A percentile compares a stretch with the other conserved stretches of the same genome.
phyloP scores from a whole-genome alignment of 2,329 filamentous ascomycete species.

The Clarireedia sp. region DNA sequence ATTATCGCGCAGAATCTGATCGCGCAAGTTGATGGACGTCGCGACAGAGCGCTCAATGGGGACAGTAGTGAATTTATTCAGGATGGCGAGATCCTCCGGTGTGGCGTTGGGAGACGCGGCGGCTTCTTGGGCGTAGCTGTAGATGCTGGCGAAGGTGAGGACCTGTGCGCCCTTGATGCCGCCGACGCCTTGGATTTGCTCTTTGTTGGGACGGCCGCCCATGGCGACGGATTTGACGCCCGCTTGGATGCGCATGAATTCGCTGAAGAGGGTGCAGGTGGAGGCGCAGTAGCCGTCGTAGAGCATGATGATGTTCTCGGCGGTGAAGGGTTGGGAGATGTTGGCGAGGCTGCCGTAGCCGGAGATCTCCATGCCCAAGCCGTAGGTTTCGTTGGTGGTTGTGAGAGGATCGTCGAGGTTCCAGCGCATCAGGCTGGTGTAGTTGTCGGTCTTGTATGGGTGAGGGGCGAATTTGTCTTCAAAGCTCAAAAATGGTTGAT shows the following conservation, averaged over 20 bases:
- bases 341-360: slow-evolving; percentile 28
- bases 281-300: slow-evolving; percentile 50
- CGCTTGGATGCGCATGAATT: slow-evolving; percentile 43
- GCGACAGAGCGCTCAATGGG: slow-evolving; percentile 24
- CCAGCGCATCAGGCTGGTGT: slow-evolving; percentile 22
- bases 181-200: slow-evolving; percentile 55
- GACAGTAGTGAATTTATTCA: slow-evolving; percentile 14
- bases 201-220: slow-evolving; percentile 48
- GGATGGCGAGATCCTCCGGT: slow-evolving; percentile 8
- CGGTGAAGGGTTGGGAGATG: slow-evolving; percentile 31
- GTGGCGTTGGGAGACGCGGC: slow-evolving; percentile 12
- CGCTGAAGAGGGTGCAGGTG: slow-evolving; percentile 50
- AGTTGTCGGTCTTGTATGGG: slow-evolving; percentile 17
- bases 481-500: slow-evolving; percentile 21
- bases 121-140: slow-evolving; percentile 13
- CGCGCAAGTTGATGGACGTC: slow-evolving; percentile 35
- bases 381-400: slow-evolving; percentile 19
- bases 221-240: slow-evolving; percentile 49
- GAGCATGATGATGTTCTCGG: slow-evolving; percentile 35
- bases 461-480: slow-evolving; percentile 24
- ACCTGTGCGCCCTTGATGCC: slow-evolving; percentile 52
- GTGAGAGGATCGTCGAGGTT: slow-evolving; percentile 23
- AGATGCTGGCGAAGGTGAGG: slow-evolving; percentile 16
- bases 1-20: slow-evolving; percentile 29
- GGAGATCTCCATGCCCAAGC: slow-evolving; percentile 27